These are phyloP conservation scores for Olyra latifolia DNA, from an alignment of 176 grass and related monocot species.

Conservation along the genomic window DNA sequence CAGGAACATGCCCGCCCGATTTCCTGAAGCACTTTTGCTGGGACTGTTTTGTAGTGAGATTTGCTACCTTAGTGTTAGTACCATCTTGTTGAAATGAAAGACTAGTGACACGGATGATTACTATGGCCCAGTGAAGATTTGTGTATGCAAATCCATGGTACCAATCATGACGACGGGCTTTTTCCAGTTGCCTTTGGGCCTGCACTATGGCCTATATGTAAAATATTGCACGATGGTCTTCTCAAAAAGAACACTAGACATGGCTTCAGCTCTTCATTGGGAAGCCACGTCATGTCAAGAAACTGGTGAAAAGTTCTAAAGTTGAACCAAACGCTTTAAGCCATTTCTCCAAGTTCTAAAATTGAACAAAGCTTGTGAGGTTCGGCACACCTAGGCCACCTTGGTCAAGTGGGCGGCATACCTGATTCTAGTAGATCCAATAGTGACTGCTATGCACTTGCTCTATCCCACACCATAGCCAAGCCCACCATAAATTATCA, in stretches of 20 bases:
- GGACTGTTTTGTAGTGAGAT: not conserved
- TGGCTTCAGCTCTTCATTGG: no score
- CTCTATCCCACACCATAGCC: no score
- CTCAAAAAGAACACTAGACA: not conserved
- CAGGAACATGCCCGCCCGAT: not conserved
- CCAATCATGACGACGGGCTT: not conserved
- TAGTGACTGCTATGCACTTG: no score
- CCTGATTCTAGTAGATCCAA: no score
- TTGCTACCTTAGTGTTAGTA: not conserved
- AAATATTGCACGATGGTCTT: not conserved
- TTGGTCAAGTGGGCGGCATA: no score
- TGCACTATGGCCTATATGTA: not conserved
- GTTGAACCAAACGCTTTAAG: no score
- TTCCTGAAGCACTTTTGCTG: not conserved
- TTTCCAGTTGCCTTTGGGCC: not conserved
- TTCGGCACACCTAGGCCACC: no score
- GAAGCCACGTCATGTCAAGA: no score
- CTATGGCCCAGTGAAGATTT: not conserved
- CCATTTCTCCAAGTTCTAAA: no score
- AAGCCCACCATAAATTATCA: no score
- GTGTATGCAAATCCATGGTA: not conserved
- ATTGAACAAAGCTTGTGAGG: no score
- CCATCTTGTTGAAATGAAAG: conserved; percentile 11
- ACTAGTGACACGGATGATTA: not conserved
- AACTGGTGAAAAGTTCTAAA: no score